These are phyloP conservation scores for Leptosphaerulina australis DNA, from an alignment of 2,329 filamentous ascomycete species.

Conservation along the genomic window DNA sequence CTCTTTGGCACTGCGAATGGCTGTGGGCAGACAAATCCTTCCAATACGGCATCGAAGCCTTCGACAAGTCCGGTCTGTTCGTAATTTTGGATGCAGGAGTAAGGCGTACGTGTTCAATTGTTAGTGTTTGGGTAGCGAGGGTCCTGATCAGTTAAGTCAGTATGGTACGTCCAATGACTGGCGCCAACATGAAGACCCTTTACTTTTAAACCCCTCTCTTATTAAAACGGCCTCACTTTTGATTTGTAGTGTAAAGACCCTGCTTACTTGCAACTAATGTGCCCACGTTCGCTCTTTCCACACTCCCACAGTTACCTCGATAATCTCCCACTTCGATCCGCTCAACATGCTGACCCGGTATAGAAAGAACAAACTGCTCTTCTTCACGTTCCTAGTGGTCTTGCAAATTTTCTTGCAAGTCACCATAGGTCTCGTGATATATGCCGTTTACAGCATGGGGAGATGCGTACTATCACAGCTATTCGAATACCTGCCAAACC, in stretches of 20 bases:
- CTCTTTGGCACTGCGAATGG: conserved; percentile 42
- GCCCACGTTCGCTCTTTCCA: background rate
- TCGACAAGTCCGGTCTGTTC: conserved; percentile 48
- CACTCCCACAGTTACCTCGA: background rate
- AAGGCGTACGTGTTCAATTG: background rate
- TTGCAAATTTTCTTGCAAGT: background rate
- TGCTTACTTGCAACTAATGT: no score
- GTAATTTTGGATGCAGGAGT: background rate
- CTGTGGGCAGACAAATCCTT: conserved; percentile 42
- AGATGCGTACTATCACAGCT: background rate
- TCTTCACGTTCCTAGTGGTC: background rate
- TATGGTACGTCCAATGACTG: background rate
- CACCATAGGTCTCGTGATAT: background rate
- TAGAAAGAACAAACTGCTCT: background rate
- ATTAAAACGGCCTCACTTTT: background rate
- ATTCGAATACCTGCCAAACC: background rate
- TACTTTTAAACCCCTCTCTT: background rate
- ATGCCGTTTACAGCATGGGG: background rate
- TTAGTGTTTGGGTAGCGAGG: background rate
- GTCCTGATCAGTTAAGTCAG: background rate
- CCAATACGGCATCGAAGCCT: conserved; percentile 30
- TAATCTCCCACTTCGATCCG: background rate
- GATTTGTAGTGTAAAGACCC: background rate
- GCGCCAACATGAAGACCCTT: background rate
- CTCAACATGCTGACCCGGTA: background rate